Base-by-base conservation (phyloP, 192 early-diverging fungal genomes). In the Podila epigama region DNA sequence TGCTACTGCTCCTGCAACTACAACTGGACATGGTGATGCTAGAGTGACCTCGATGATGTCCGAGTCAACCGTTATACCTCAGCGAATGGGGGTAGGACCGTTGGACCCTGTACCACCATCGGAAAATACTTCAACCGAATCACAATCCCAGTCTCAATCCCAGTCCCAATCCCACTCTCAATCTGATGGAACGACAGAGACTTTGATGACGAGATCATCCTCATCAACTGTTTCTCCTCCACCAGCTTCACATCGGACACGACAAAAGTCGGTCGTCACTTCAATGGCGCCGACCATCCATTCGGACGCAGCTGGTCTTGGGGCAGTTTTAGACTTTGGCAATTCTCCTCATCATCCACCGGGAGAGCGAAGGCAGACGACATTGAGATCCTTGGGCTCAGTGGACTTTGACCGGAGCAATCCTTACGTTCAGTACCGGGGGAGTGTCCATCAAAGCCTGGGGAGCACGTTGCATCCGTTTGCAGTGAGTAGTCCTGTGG, bases 401-500 rank as follows among this genome's bases (percentile, higher is more conserved):
- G 31, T 63, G 25, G 73, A 68, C 33, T 15, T 29, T 2, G 60
- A 68, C 44, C 44, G 11, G 3, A 48, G 36, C 41, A 75, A 61
- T 10, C 70, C 64, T 7, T 60, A 60, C 22, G 39, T 37, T 9
- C 59, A 61, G 32, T 50, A 41, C 27, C 66, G 66, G 1, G 31
- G 35, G 16, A 57, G 28, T n/a, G n/a, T n/a, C 11, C 50, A 55
- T 4, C 44, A 48, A 22, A 41, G 4, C 40, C 2, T 2, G 3
- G 20, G 44, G 12, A 40, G 36, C 18, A 54, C 27, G 52, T 3
- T 29, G n/a, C 27, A 22, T 10, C 31, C 18, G 11, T 33, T 36
- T 54, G 18, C 48, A 9, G 16, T 27, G 6, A 28, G 20, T 58
- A 22, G 16, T 15, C 16, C 36, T 54, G 29, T n/a, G 33, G 13